Evolutionary conservation across 352 stramenopile species (phyloP), one percentile per base, ranked within the genome.

Genomic region (Nothophytophthora sp.): DNA sequence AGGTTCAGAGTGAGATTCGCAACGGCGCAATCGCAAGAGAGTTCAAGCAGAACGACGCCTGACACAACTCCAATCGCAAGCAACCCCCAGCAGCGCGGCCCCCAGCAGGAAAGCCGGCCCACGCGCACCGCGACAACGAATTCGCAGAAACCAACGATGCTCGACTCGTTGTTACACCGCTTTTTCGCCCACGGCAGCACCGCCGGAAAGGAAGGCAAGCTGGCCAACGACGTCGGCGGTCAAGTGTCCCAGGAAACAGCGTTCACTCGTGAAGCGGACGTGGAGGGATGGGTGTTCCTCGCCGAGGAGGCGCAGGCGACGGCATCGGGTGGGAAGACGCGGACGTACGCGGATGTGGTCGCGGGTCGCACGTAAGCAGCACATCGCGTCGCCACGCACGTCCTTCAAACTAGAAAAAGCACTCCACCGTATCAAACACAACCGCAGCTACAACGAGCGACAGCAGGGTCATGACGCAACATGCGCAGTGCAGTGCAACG

Each of bases 291-390:
- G 72, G 66, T 82, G 11, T 68, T 79, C 20, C 63, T 82, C 1
- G 72, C 61, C 11, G 50, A 76, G 37, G 62, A 73, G 16, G 48
- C 53, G 15, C 43, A 47, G 22, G 44, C 56, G 8, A 32, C 62
- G 6, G 11, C 43, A 40, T n/a, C n/a, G n/a, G n/a, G n/a, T n/a
- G 51, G 36, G 7, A 75, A 60, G 43, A 39, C 49, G 13, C 56
- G 70, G 37, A 69, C 52, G n/a, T 82, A 79, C 42, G 72, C 72
- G 8, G 72, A 82, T 35, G 68, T 79, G 16, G 72, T 79, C 23
- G 53, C 44, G 5, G 55, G 68, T 9, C 39, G 62, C 18, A 53
- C 55, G 60, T 70, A 45, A 62, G 20, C 32, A 35, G 27, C 20
- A 19, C 3, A 33, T 10, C 16, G n/a, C n/a, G n/a, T n/a, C n/a